A percentile compares a stretch with the other conserved stretches of the same genome.
phyloP scores from a whole-genome alignment of 108 stramenopile species.

The Cyclotella distinguenda region DNA sequence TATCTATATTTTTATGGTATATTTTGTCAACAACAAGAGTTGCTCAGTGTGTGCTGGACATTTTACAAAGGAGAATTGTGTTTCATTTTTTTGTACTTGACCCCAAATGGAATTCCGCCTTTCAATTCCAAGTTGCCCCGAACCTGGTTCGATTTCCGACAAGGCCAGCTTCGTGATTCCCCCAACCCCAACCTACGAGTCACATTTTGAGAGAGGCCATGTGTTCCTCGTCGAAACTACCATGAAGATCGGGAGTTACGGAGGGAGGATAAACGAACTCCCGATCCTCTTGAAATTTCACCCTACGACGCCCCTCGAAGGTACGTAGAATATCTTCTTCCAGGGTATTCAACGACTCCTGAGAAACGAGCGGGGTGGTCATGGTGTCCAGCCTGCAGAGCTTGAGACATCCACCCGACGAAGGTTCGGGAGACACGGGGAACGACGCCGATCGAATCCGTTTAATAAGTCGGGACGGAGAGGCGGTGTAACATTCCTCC shows the following conservation, averaged over 20 bases:
- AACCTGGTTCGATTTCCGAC: too few species aligned
- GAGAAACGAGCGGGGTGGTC: constrained; percentile 15
- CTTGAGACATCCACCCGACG: constrained; percentile 18
- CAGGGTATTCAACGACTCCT: constrained; percentile 8
- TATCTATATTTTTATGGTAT: too few species aligned
- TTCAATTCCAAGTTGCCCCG: too few species aligned
- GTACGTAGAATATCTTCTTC: constrained; percentile 15
- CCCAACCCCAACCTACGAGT: background rate
- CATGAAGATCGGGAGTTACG: constrained; percentile 21
- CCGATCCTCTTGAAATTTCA: constrained; percentile 25
- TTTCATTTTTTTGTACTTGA: too few species aligned
- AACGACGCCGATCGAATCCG: constrained; percentile 21
- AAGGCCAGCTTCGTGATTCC: too few species aligned
- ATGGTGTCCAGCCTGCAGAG: constrained; percentile 1
- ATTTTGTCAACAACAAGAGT: too few species aligned
- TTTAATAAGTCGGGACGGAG: constrained; percentile 9
- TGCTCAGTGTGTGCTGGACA: too few species aligned
- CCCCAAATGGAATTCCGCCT: too few species aligned
- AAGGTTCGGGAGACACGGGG: constrained; percentile 21
- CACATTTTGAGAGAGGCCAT: constrained; percentile 13
- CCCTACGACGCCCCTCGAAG: constrained; percentile 20
- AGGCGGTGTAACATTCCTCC: background rate
- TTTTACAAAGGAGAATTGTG: too few species aligned
- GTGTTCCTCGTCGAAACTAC: constrained; percentile 35
- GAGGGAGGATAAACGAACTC: constrained; percentile 25